A percentile compares a stretch with the other conserved stretches of the same genome.
phyloP scores from a whole-genome alignment of 2,329 filamentous ascomycete species.

The Penicillium palitans region DNA sequence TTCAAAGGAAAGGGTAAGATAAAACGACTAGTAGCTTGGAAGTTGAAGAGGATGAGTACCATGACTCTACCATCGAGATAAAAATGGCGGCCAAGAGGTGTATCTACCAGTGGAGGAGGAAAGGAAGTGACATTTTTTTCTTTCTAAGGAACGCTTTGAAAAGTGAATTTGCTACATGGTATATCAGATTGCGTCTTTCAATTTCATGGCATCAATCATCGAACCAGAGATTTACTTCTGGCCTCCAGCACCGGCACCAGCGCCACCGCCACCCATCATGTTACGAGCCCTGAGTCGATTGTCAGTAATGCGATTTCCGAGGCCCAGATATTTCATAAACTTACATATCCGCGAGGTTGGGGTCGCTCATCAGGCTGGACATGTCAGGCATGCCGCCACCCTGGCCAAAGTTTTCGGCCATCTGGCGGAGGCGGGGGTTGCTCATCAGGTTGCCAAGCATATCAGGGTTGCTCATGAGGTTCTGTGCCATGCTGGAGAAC shows the following conservation, averaged over 20 bases:
- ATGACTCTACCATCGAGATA: neutral
- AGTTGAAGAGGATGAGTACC: too few species aligned
- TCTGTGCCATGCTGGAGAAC: slow-evolving; percentile 97
- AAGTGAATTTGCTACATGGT: slow-evolving; percentile 17
- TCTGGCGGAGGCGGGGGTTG: slow-evolving; percentile 83
- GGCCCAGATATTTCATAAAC: slow-evolving; percentile 40
- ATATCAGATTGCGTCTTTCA: slow-evolving; percentile 23
- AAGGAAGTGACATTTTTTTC: slow-evolving; percentile 12
- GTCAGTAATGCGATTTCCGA: slow-evolving; percentile 7
- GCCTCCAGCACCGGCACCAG: slow-evolving; percentile 13
- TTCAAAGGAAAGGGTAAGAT: too few species aligned
- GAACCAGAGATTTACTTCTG: slow-evolving; percentile 19
- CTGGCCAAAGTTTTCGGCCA: slow-evolving; percentile 73
- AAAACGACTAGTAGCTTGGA: too few species aligned
- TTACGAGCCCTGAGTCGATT: slow-evolving; percentile 58
- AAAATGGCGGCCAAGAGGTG: neutral
- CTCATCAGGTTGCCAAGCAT: slow-evolving; percentile 90
- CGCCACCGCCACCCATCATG: slow-evolving; percentile 61
- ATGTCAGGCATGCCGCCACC: slow-evolving; percentile 90
- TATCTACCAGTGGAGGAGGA: neutral
- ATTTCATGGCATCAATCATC: slow-evolving; percentile 17
- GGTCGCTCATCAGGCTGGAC: slow-evolving; percentile 83
- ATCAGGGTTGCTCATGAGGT: slow-evolving; percentile 94
- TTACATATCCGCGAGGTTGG: slow-evolving; percentile 89
- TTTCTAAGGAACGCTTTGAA: slow-evolving; percentile 24